A percentile compares a stretch with the other conserved stretches of the same genome.
Conservation (phyloP, 1,284 basidiomycete genomes). For the Malassezia obtusa region DNA sequence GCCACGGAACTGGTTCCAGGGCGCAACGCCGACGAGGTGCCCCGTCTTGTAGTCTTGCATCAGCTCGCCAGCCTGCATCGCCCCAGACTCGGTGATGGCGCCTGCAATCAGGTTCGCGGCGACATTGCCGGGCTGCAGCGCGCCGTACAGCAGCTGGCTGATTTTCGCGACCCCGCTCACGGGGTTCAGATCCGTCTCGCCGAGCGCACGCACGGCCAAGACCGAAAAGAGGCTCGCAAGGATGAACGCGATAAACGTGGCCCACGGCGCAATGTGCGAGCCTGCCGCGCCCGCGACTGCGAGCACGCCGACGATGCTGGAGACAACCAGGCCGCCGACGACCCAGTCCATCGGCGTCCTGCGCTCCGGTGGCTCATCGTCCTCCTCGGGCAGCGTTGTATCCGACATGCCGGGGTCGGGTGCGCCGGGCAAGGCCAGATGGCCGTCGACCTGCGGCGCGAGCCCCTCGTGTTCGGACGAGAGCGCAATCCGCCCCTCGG, state of each 20-base stretch:
- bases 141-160: slow-evolving; percentile 82
- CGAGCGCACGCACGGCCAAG: slow-evolving; percentile 53
- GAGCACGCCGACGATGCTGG: slow-evolving; percentile 62
- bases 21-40: slow-evolving; percentile 58
- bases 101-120: slow-evolving; percentile 94
- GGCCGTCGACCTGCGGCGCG: background rate
- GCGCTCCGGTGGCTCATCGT: slow-evolving; percentile 66
- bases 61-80: slow-evolving; percentile 90
- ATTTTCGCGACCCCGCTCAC: slow-evolving; percentile 88
- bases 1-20: slow-evolving; percentile 48
- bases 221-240: slow-evolving; percentile 75
- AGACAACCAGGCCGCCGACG: slow-evolving; percentile 58
- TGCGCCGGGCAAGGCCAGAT: too few species aligned
- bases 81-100: slow-evolving; percentile 89
- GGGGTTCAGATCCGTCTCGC: slow-evolving; percentile 44
- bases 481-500: background rate
- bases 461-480: background rate
- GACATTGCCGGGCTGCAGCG: slow-evolving; percentile 73
- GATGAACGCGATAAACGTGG: slow-evolving; percentile 71
- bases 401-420: slow-evolving; percentile 28
- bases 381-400: slow-evolving; percentile 17
- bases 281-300: slow-evolving; percentile 83
- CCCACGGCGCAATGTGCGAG: slow-evolving; percentile 82
- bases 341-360: slow-evolving; percentile 75
- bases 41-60: slow-evolving; percentile 99